Percentiles rank a stretch among this genome's conserved stretches.
phyloP scores from a whole-genome alignment of 805 yeast species.

The Starmerella riodocensis region DNA sequence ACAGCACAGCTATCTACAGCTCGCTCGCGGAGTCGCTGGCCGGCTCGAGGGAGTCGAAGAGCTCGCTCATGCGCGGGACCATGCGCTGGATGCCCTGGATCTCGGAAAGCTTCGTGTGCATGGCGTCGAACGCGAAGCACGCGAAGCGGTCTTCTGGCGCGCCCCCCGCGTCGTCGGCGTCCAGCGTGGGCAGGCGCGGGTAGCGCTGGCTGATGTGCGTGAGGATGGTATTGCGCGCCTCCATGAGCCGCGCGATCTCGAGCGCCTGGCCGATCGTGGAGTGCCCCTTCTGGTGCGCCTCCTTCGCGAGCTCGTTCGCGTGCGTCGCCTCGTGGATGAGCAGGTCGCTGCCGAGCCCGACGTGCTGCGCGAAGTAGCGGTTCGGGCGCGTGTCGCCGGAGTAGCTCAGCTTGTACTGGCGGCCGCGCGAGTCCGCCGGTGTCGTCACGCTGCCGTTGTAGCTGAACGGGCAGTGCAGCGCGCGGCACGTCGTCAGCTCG shows the following conservation, averaged over 20 bases:
- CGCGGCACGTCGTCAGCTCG: conserved; percentile 43
- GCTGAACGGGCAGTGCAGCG: conserved; percentile 74
- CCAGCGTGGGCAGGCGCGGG: conserved; percentile 38
- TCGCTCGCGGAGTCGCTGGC: not conserved
- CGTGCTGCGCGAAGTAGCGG: conserved; percentile 38
- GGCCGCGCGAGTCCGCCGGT: not conserved
- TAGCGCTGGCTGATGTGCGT: conserved; percentile 93
- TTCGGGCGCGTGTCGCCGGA: conserved; percentile 95
- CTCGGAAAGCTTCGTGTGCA: conserved; percentile 37
- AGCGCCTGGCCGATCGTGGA: conserved; percentile 84
- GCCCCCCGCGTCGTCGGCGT: conserved; percentile 10
- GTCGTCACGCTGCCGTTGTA: conserved; percentile 45
- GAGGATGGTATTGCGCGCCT: conserved; percentile 52
- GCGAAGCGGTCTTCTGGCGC: conserved; percentile 24
- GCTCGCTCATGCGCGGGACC: conserved; percentile 17
- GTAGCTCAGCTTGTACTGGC: conserved; percentile 57
- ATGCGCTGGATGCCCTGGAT: conserved; percentile 29
- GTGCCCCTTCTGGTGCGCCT: conserved; percentile 72
- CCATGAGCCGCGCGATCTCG: conserved; percentile 54
- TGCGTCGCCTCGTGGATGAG: conserved; percentile 89
- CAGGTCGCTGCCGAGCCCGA: conserved; percentile 57
- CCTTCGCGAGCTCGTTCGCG: conserved; percentile 61
- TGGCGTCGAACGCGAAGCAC: conserved; percentile 50
- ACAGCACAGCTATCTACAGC: no score
- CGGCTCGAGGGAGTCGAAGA: conserved; percentile 17